phyloP scores from a whole-genome alignment of 2,329 filamentous ascomycete genomes.

The Davidsoniella neocaledoniae region DNA sequence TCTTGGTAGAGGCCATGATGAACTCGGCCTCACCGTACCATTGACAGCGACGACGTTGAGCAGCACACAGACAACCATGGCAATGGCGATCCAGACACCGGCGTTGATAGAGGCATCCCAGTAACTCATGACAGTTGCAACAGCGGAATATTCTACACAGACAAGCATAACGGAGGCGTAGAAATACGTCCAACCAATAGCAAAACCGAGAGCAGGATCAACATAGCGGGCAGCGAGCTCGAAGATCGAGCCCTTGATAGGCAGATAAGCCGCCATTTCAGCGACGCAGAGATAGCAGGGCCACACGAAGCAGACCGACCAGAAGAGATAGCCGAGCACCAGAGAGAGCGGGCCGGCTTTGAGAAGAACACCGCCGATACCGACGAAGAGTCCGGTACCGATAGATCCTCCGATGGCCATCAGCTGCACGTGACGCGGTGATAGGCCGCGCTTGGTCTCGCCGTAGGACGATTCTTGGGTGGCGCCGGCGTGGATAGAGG shows the following conservation, averaged over 20 bases:
- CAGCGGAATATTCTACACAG: slow-evolving; percentile 28
- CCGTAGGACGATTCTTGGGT: neutral
- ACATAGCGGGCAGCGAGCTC: slow-evolving; percentile 37
- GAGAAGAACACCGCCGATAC: slow-evolving; percentile 26
- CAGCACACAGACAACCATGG: slow-evolving; percentile 27
- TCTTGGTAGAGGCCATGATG: slow-evolving; percentile 40
- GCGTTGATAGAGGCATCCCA: slow-evolving; percentile 27
- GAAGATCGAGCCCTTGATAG: slow-evolving; percentile 36
- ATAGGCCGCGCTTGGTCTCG: slow-evolving; percentile 13
- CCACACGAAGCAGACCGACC: slow-evolving; percentile 28
- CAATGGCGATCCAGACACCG: slow-evolving; percentile 32
- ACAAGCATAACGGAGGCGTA: slow-evolving; percentile 29
- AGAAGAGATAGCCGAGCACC: slow-evolving; percentile 27
- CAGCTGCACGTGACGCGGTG: slow-evolving; percentile 28
- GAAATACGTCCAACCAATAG: slow-evolving; percentile 35
- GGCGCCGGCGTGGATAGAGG: slow-evolving; percentile 8
- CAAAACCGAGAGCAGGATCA: slow-evolving; percentile 40
- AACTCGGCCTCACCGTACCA: slow-evolving; percentile 29
- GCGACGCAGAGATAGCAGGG: slow-evolving; percentile 29
- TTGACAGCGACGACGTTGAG: slow-evolving; percentile 31
- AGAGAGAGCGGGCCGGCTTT: slow-evolving; percentile 27
- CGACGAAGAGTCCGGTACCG: slow-evolving; percentile 29
- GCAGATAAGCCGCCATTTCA: slow-evolving; percentile 41
- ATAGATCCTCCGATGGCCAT: slow-evolving; percentile 33
- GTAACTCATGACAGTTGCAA: slow-evolving; percentile 28